Evolutionary conservation across 2,329 filamentous ascomycete genomes (phyloP), one percentile per base, ranked within the genome.

Genomic region (Cladophialophora chaetospira): DNA sequence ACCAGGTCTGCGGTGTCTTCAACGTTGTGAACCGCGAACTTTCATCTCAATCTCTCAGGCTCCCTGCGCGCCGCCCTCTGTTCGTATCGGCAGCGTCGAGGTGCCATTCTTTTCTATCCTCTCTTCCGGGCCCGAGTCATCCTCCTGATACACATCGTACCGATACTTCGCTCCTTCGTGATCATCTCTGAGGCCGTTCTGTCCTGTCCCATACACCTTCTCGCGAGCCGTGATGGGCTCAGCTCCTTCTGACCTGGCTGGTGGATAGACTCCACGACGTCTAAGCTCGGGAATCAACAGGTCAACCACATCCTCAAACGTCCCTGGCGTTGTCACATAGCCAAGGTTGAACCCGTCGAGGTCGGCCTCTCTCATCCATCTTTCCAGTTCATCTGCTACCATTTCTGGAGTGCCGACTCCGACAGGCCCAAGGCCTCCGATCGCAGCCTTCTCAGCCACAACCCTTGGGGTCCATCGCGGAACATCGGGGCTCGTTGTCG

Each of bases 301-400:
- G 28, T 80, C 76, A 23, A 81, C 75, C 8, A 81, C 72, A 50
- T 81, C 79, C 65, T 80, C 77, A 63, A 80, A 81, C 0, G 75
- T 80, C 0, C 78, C 79, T 1, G 79, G 78, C 4, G 75, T 80
- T 1, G 76, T 78, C 11, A 79, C 76, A 67, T 80, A 78, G 5
- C 69, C 73, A 19, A 81, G 59, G 63, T 91, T 91, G 71, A 91
- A 91, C 0, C 87, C 87, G 66, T 90, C 87, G 1, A 90, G 80
- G 62, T 88, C 87, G 0, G 84, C 86, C 68, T 88, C 86, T 4
- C 75, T 66, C 0, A 89, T 75, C 87, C 87, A 90, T 0, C 75
- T 71, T 70, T 90, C 84, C 54, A 91, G 76, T 40, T 81, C 79
- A 67, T 90, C 86, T 0, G 85, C 87, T 1, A 89, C 85, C 62